Percentiles rank a stretch among this genome's conserved stretches.
Evolutionary conservation across 345 rosid genomes (phyloP).

Genomic region (Citrus reticulata): DNA sequence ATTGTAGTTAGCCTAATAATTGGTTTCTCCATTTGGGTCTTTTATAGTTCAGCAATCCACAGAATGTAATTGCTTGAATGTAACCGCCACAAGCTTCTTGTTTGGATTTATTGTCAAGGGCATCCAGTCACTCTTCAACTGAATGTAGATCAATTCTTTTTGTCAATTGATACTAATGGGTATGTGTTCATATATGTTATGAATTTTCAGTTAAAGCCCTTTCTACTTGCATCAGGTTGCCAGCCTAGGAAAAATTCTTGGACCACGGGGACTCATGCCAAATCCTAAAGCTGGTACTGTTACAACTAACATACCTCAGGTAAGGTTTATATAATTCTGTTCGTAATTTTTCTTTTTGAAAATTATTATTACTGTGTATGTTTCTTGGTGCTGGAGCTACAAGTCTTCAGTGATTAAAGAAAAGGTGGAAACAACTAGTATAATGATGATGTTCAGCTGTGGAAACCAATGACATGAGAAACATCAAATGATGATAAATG

Average conservation of each 20-base stretch:
- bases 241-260: slow-evolving; percentile 89
- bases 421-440: background rate
- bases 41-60: background rate
- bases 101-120: background rate
- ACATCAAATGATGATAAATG: background rate
- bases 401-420: background rate
- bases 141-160: background rate
- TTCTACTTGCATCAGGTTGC: slow-evolving; percentile 64
- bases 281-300: slow-evolving; percentile 99
- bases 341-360: background rate
- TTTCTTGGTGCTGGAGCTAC: background rate
- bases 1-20: background rate
- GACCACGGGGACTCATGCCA: slow-evolving; percentile 99
- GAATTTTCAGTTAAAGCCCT: background rate
- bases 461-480: background rate
- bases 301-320: slow-evolving; percentile 85
- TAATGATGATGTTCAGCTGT: background rate
- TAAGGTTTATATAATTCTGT: slow-evolving; percentile 15
- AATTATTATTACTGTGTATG: background rate
- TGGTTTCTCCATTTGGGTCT: background rate
- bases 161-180: background rate
- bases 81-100: background rate
- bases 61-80: background rate
- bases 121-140: background rate
- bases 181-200: background rate